Percentiles rank a stretch among this genome's conserved stretches.
These are phyloP conservation scores for Endocarpon pusillum DNA, from an alignment of 495 filamentous ascomycete genomes.

Conservation along the genomic window DNA sequence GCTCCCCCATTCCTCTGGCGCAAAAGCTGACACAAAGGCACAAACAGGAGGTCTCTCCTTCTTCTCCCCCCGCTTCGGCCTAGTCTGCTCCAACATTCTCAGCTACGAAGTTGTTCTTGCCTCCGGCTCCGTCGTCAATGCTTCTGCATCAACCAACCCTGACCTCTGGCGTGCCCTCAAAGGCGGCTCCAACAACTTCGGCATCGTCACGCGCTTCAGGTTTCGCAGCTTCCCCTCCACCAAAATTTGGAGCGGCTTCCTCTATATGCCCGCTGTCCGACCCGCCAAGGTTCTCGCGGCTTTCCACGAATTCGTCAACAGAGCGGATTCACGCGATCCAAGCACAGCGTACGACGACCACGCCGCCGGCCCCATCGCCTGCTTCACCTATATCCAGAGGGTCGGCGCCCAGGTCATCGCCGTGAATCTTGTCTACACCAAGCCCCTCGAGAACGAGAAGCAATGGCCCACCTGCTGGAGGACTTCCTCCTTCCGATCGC, in stretches of 20 bases:
- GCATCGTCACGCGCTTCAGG: conserved; percentile 33
- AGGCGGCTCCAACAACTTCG: conserved; percentile 36
- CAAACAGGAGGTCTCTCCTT: conserved; percentile 16
- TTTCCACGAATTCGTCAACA: conserved; percentile 10
- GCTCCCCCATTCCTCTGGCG: no score
- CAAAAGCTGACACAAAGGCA: conserved; percentile 7
- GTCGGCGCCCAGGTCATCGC: conserved; percentile 42
- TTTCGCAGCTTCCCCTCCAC: conserved; percentile 29
- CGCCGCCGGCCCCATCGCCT: conserved; percentile 18
- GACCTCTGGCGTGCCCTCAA: conserved; percentile 35
- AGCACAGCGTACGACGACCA: conserved; percentile 11
- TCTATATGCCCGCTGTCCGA: conserved; percentile 15
- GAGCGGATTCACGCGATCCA: conserved; percentile 1
- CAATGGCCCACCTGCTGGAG: conserved; percentile 43
- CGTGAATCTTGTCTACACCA: conserved; percentile 58
- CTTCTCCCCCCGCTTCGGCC: conserved; percentile 17
- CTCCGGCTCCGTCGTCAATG: conserved; percentile 10
- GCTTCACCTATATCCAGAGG: conserved; percentile 16
- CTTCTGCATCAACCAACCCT: conserved; percentile 11
- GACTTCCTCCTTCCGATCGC: conserved; percentile 19
- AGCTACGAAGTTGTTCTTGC: conserved; percentile 18
- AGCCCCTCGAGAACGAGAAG: conserved; percentile 34
- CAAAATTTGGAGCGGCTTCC: conserved; percentile 28
- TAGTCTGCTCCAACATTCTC: conserved; percentile 18
- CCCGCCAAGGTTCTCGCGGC: conserved; percentile 12